Percentiles rank a stretch among this genome's conserved stretches.
Evolutionary conservation across 148 eudicot genomes (phyloP).

Genomic region (Diospyros kaki): DNA sequence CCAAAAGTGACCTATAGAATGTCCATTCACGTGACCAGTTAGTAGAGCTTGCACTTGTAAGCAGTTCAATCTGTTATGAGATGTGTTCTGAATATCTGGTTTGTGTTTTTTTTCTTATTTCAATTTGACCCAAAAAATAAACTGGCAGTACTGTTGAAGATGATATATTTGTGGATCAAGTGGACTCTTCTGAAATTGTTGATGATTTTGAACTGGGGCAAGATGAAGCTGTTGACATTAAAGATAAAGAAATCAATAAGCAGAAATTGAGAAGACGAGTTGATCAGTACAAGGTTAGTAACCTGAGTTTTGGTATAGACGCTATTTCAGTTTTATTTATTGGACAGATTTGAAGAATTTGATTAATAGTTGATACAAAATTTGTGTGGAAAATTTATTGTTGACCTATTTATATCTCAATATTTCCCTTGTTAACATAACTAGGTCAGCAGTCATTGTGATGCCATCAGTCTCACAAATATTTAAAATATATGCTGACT

Average conservation of each 20-base stretch:
- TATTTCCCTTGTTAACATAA: not conserved
- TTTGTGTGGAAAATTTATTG: not conserved
- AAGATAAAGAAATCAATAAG: constrained; percentile 78
- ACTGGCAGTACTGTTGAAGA: constrained; percentile 84
- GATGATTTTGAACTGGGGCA: constrained; percentile 96
- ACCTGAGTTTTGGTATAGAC: not conserved
- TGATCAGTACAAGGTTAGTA: constrained; percentile 65
- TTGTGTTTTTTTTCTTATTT: not conserved
- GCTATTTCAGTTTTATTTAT: not conserved
- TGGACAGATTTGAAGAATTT: not conserved
- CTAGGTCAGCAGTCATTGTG: not conserved
- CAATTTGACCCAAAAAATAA: not conserved
- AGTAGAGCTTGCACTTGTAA: not conserved
- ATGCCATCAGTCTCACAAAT: not conserved
- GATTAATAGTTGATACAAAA: not conserved
- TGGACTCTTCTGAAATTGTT: constrained; percentile 73
- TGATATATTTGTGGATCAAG: constrained; percentile 80
- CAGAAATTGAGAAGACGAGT: constrained; percentile 72
- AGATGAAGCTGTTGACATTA: constrained; percentile 86
- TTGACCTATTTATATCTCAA: not conserved
- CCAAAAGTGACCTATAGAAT: not conserved
- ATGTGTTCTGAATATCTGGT: too few relatives aligned
- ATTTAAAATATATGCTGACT: not conserved
- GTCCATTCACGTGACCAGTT: not conserved
- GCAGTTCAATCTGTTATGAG: not conserved